These are phyloP conservation scores for Hermanozyma aechmeae DNA, from an alignment of 805 yeast genomes.

Conservation along the genomic window DNA sequence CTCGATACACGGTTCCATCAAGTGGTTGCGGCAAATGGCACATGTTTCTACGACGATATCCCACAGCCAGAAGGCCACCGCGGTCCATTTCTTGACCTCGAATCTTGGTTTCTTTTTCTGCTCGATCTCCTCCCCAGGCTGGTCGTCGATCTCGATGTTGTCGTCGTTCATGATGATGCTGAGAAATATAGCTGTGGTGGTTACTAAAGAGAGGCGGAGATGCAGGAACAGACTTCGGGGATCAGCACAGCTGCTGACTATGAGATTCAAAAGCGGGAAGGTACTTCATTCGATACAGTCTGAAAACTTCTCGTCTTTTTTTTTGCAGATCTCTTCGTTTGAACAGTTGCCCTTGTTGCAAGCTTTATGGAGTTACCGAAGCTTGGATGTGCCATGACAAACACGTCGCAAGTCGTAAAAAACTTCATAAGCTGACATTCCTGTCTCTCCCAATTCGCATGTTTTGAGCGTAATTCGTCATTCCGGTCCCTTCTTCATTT, in stretches of 20 bases:
- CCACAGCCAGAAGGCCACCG: slow-evolving; percentile 99
- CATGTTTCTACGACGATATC: slow-evolving; percentile 89
- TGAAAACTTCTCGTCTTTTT: no score
- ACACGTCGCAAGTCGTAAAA: background rate
- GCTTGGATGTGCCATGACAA: background rate
- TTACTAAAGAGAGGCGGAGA: no score
- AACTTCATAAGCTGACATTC: background rate
- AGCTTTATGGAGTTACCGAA: background rate
- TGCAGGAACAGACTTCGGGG: no score
- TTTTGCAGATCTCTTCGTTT: no score
- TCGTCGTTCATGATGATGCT: slow-evolving; percentile 4
- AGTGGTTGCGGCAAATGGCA: slow-evolving; percentile 95
- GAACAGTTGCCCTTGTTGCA: no score
- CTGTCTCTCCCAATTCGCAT: background rate
- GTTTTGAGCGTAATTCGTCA: background rate
- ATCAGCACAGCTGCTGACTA: no score
- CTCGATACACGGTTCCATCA: slow-evolving; percentile 97
- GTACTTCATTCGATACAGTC: no score
- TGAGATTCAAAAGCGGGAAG: no score
- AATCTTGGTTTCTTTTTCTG: slow-evolving; percentile 54
- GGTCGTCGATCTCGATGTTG: slow-evolving; percentile 7
- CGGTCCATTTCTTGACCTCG: slow-evolving; percentile 96
- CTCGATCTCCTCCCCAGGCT: slow-evolving; percentile 5
- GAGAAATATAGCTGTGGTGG: background rate
- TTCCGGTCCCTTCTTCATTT: background rate